Evolutionary conservation across 139 green algal species (phyloP), one percentile per base, ranked within the genome.

Genomic region (Chlorella ohadii): DNA sequence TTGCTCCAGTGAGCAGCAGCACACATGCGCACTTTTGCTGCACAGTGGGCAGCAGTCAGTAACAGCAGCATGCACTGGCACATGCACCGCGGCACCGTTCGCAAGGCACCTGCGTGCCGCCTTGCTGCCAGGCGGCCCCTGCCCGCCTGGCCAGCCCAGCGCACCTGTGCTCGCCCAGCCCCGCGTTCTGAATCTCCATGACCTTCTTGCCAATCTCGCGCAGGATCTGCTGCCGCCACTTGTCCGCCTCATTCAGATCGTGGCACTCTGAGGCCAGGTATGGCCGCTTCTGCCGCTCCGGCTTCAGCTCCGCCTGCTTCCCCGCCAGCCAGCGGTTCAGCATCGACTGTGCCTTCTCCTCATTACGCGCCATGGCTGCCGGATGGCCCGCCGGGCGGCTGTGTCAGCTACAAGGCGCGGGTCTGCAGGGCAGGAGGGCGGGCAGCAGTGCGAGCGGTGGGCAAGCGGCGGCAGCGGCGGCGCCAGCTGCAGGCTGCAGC

Each of bases 141-240:
- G 44, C 44, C 44, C 51, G 11, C 44, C 44, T 11, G 7, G 6
- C 44, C 44, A 55, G 44, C 7, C 51, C 15, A 13, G 11, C 51
- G n/a, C 63, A 96, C 92, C 93, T 92, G 86, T 98, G 94, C 86
- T 99, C 97, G 0, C 97, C 97, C 25, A 99, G 89, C 0, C 94
- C 97, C 41, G 94, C 95, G 86, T 99, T 99, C 88, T 99, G 97
- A n/a, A 99, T 99, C 75, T 99, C 97, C 94, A 98, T 98, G 23
- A 99, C 97, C 85, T 99, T 99, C 56, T 90, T 87, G 2, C 96
- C 97, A 55, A 99, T 96, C 51, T 99, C 97, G 12, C 96, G 84
- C 36, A 99, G 87, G 57, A 99, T 97, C 74, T 99, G 95, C 80
- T 97, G 93, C 57, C 97, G 88, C 96, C 97, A 99, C 80, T 93